A percentile compares a stretch with the other conserved stretches of the same genome.
These are phyloP conservation scores for Anethum foeniculum DNA, from an alignment of 140 eudicot species.

Conservation along the genomic window DNA sequence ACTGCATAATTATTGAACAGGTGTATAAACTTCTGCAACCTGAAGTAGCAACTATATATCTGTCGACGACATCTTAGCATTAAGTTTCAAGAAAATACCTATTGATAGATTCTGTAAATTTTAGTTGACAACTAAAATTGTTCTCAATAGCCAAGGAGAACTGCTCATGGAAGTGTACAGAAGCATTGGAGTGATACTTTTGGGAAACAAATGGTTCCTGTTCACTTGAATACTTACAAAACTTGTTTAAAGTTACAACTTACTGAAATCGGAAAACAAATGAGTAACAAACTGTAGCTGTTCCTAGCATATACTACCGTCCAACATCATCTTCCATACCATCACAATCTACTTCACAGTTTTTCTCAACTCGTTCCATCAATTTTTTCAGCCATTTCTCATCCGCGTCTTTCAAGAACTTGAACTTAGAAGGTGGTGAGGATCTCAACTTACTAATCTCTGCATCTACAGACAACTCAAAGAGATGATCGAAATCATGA, in stretches of 20 bases:
- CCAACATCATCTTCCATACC: constrained; percentile 34
- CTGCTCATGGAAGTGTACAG: too few species aligned
- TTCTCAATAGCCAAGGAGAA: too few species aligned
- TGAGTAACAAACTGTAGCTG: constrained; percentile 25
- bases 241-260: constrained; percentile 32
- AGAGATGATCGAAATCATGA: constrained; percentile 55
- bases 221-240: too few species aligned
- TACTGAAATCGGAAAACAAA: constrained; percentile 65
- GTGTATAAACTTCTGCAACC: too few species aligned
- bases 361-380: constrained; percentile 44
- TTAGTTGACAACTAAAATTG: too few species aligned
- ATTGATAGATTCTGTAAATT: too few species aligned
- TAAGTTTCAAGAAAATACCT: too few species aligned
- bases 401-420: constrained; percentile 90
- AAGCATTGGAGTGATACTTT: too few species aligned
- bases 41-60: too few species aligned
- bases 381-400: constrained; percentile 52
- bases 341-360: constrained; percentile 12
- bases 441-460: constrained; percentile 46
- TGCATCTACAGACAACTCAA: constrained; percentile 49
- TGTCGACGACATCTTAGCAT: too few species aligned
- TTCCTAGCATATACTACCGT: constrained; percentile 23
- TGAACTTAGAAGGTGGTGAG: constrained; percentile 93
- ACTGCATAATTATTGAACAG: too few species aligned
- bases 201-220: too few species aligned